A percentile compares a stretch with the other conserved stretches of the same genome.
These are phyloP conservation scores for Trichophyton benhamiae DNA, from an alignment of 2,329 filamentous ascomycete genomes.

Conservation along the genomic window DNA sequence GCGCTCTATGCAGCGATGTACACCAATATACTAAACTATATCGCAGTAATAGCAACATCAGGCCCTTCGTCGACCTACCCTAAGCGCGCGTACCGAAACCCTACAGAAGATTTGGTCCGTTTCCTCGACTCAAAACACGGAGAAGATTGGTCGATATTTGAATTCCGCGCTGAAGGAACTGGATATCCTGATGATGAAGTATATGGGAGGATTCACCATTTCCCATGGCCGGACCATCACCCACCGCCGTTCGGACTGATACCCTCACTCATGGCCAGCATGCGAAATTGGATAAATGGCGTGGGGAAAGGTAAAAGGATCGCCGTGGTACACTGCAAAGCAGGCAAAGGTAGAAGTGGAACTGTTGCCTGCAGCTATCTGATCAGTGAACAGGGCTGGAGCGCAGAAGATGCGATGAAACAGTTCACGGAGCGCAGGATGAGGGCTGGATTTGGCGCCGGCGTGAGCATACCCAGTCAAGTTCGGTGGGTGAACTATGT, in stretches of 20 bases:
- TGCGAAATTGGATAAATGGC: slow-evolving; percentile 69
- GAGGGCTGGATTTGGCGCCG: slow-evolving; percentile 75
- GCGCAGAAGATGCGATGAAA: slow-evolving; percentile 48
- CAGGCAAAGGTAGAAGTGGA: slow-evolving; percentile 86
- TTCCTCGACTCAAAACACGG: slow-evolving; percentile 81
- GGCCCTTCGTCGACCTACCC: slow-evolving; percentile 84
- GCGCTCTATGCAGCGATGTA: neutral
- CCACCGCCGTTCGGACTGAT: slow-evolving; percentile 85
- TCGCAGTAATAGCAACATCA: slow-evolving; percentile 55
- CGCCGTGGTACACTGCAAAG: slow-evolving; percentile 91
- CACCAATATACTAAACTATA: neutral
- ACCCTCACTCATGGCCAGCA: slow-evolving; percentile 77
- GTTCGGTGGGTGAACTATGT: slow-evolving; percentile 79
- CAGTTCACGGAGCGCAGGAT: slow-evolving; percentile 74
- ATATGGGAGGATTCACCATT: slow-evolving; percentile 74
- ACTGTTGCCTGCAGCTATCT: slow-evolving; percentile 80
- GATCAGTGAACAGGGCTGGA: slow-evolving; percentile 72
- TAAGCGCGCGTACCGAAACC: slow-evolving; percentile 85
- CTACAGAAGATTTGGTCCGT: slow-evolving; percentile 69
- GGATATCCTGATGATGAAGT: slow-evolving; percentile 89
- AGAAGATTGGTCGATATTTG: slow-evolving; percentile 86
- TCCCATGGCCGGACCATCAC: slow-evolving; percentile 94
- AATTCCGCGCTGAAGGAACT: slow-evolving; percentile 91
- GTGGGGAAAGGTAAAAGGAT: slow-evolving; percentile 45
- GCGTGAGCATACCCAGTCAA: slow-evolving; percentile 88